phyloP scores from a whole-genome alignment of 2,329 filamentous ascomycete genomes.

The Clarireedia homoeocarpa region DNA sequence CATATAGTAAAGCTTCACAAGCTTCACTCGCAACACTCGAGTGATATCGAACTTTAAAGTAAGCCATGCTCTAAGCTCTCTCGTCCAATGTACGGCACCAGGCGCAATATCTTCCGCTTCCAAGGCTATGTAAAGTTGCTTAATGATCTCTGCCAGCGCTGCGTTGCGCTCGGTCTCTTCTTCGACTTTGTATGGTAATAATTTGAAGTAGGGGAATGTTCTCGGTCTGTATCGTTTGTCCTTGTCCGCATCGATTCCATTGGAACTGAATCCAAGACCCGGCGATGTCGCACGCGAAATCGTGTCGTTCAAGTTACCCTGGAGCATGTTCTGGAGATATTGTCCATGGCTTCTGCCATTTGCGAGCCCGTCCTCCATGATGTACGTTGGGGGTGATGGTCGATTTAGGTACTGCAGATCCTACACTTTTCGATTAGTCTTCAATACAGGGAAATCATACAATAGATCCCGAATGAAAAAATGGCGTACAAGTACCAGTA shows the following conservation, averaged over 20 bases:
- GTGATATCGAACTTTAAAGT: slow-evolving; percentile 96
- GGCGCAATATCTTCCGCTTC: slow-evolving; percentile 90
- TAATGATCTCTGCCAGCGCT: slow-evolving; percentile 80
- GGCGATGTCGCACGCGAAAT: slow-evolving; percentile 84
- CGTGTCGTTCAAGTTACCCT: slow-evolving; percentile 45
- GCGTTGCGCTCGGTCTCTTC: slow-evolving; percentile 68
- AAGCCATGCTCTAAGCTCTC: slow-evolving; percentile 91
- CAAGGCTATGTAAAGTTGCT: slow-evolving; percentile 86
- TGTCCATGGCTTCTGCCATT: slow-evolving; percentile 26
- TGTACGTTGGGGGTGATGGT: neutral
- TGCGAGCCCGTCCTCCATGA: slow-evolving; percentile 25
- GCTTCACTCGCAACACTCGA: slow-evolving; percentile 69
- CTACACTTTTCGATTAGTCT: too few relatives aligned
- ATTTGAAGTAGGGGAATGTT: slow-evolving; percentile 87
- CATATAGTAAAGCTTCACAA: slow-evolving; percentile 91
- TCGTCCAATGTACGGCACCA: slow-evolving; percentile 92
- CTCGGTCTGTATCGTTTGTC: slow-evolving; percentile 67
- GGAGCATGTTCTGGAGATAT: slow-evolving; percentile 21
- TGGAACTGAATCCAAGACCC: slow-evolving; percentile 49
- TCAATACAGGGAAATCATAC: neutral
- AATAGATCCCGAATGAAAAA: neutral
- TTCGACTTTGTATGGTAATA: slow-evolving; percentile 85
- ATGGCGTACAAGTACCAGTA: slow-evolving; percentile 4
- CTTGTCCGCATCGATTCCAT: slow-evolving; percentile 42
- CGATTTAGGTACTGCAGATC: neutral